Conservation (phyloP, 768 basidiomycete genomes). For the Boletus sp. region DNA sequence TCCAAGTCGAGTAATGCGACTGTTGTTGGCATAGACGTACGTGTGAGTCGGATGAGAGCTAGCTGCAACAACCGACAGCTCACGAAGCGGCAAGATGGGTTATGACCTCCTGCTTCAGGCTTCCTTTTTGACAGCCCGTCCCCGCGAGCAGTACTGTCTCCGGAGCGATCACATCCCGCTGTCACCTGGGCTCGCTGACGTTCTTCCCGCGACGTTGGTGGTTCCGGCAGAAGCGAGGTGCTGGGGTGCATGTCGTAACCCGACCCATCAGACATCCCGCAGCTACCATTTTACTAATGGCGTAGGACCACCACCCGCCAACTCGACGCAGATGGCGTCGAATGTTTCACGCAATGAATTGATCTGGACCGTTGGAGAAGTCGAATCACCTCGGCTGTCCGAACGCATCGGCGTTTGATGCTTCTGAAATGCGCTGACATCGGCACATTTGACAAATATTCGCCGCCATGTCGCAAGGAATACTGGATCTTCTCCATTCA, state of each 20-base stretch:
- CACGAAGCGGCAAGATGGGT: no score
- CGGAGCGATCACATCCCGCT: neutral
- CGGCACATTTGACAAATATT: neutral
- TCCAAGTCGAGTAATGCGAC: neutral
- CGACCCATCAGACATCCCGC: neutral
- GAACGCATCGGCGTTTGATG: neutral
- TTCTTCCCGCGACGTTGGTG: conserved; percentile 1
- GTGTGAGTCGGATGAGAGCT: no score
- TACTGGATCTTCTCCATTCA: neutral
- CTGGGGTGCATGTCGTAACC: neutral
- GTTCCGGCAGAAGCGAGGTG: neutral
- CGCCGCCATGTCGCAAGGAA: neutral
- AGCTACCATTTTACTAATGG: neutral
- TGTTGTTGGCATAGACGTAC: neutral
- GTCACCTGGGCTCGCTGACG: neutral
- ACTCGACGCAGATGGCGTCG: no score
- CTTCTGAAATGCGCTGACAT: neutral
- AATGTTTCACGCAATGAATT: no score
- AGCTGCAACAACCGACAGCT: neutral
- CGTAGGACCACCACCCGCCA: no score
- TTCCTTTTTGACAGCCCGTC: neutral
- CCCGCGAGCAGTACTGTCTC: no score
- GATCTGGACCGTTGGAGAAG: neutral
- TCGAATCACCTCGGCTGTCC: neutral
- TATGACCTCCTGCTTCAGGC: no score